Conservation (phyloP, 306 rosid species). For the Quercus alba region DNA sequence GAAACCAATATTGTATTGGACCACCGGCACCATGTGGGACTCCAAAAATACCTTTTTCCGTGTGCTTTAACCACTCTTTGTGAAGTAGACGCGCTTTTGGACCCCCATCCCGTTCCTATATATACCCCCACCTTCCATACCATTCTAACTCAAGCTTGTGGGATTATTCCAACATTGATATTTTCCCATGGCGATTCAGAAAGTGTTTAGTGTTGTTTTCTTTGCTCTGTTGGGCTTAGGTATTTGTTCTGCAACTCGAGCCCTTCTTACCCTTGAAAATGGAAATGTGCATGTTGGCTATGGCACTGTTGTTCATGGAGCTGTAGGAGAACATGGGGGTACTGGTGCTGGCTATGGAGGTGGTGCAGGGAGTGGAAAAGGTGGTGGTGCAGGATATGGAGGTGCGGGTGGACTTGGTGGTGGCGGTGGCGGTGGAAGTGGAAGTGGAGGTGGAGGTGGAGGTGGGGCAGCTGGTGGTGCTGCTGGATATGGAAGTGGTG, state of each 20-base stretch:
- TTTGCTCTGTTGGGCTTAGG: constrained; percentile 45
- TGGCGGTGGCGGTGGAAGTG: constrained; percentile 36
- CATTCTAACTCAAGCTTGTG: constrained; percentile 22
- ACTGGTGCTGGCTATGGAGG: constrained; percentile 15
- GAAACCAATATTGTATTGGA: constrained; percentile 12
- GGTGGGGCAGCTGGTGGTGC: constrained; percentile 28
- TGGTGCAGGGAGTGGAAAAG: constrained; percentile 21
- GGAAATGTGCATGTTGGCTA: constrained; percentile 21
- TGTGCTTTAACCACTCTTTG: constrained; percentile 52
- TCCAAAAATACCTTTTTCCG: constrained; percentile 25
- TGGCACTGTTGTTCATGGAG: constrained; percentile 7
- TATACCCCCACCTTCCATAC: constrained; percentile 24
- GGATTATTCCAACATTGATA: constrained; percentile 3
- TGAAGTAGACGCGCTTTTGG: constrained; percentile 22
- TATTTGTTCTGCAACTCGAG: constrained; percentile 54
- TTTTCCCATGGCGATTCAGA: constrained; percentile 45
- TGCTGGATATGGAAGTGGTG: constrained; percentile 34
- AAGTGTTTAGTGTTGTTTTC: constrained; percentile 29
- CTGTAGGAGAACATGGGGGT: constrained; percentile 22
- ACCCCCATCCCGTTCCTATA: constrained; percentile 42
- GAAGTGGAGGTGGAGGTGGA: constrained; percentile 31
- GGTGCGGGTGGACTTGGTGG: constrained; percentile 19
- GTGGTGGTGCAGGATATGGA: constrained; percentile 14
- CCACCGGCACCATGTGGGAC: constrained; percentile 32
- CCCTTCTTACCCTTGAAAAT: constrained; percentile 39